Conservation (phyloP, 345 rosid species). For the Murraya paniculata region DNA sequence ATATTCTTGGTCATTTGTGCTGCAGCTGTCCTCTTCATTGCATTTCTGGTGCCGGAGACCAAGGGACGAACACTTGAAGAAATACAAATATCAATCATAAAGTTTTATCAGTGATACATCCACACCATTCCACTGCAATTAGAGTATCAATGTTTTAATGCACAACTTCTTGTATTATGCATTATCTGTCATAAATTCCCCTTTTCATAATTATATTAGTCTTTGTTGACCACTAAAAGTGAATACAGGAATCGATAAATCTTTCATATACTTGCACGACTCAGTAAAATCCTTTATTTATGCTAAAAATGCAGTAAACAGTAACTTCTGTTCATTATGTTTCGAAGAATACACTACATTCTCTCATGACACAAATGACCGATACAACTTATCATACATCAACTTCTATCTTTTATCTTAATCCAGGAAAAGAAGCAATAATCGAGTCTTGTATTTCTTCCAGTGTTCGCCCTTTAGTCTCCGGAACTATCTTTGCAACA, state of each 20-base stretch:
- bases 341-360: neutral
- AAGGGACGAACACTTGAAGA: too few species aligned
- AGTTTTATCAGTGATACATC: neutral
- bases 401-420: neutral
- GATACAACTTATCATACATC: neutral
- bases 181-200: neutral
- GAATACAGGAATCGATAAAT: neutral
- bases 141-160: neutral
- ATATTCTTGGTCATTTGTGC: constrained; percentile 29
- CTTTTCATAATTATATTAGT: too few species aligned
- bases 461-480: constrained; percentile 60
- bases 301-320: neutral
- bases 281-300: neutral
- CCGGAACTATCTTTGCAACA: constrained; percentile 49
- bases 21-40: constrained; percentile 8
- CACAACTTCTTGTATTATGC: neutral
- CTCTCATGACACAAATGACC: neutral
- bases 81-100: neutral
- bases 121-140: neutral
- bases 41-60: neutral
- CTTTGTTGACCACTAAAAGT: neutral
- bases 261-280: too few species aligned
- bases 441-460: constrained; percentile 50
- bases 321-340: neutral
- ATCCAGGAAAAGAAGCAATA: constrained; percentile 8